phyloP scores from a whole-genome alignment of 75 land plant genomes.

The Pinus tabuliformis region DNA sequence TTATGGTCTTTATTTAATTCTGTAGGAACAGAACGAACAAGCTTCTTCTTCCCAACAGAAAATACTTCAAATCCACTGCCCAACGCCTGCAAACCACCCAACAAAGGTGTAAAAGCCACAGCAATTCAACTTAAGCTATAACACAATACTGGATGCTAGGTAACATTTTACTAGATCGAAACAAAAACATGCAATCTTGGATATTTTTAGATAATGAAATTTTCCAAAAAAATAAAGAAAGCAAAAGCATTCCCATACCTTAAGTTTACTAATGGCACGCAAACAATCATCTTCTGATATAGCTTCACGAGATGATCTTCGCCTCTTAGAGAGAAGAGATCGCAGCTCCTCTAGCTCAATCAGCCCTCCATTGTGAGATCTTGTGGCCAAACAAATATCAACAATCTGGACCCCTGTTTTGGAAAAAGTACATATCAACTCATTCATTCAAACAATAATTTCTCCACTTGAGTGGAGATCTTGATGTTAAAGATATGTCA shows the following conservation, averaged over 20 bases:
- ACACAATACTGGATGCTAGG: not conserved
- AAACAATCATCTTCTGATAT: conserved; percentile 92
- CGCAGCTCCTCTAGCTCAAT: conserved; percentile 81
- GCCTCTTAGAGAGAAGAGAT: conserved; percentile 55
- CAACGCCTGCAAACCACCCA: conserved; percentile 37
- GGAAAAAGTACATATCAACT: not conserved
- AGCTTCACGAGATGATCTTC: conserved; percentile 73
- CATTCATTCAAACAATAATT: not conserved
- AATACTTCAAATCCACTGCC: conserved; percentile 96
- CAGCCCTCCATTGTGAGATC: conserved; percentile 90
- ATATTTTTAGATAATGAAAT: not conserved
- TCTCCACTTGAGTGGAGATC: not conserved
- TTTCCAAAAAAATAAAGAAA: not conserved
- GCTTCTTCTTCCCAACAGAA: conserved; percentile 75
- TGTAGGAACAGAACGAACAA: conserved; percentile 89
- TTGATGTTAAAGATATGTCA: not conserved
- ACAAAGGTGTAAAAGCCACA: not conserved
- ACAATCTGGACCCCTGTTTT: conserved; percentile 92
- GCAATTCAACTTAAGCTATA: not conserved
- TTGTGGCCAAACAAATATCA: conserved; percentile 90
- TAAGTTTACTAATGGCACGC: conserved; percentile 86
- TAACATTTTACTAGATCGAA: not conserved
- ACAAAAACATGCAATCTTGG: conserved; percentile 3
- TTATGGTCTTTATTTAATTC: conserved; percentile 97
- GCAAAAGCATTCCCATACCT: conserved; percentile 39